Base-by-base conservation (phyloP, 495 filamentous ascomycete genomes). In the Hypoxylon lienhwacheense region DNA sequence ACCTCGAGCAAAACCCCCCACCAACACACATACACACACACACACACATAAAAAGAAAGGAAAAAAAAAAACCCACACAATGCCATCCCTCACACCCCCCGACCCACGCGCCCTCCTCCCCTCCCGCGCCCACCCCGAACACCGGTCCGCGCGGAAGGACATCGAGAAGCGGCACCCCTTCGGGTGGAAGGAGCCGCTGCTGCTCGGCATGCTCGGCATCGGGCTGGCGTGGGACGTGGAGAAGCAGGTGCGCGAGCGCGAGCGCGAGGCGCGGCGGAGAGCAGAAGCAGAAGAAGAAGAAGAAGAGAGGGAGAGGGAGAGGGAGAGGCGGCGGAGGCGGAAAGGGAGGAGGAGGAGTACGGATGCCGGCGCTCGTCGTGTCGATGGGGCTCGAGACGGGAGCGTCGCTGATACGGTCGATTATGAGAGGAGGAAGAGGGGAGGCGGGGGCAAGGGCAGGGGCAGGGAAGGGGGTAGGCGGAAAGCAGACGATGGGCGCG, bases 61-160 rank as follows among this genome's bases (percentile, higher is more conserved):
- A 31, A n/a, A 11, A 5, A 26, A 34, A 26, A 29, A 32, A 11
- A 26, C 20, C 2, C 10, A 16, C 17, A 22, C 12, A 42, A 44
- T 10, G n/a, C 7, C 17, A 42, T 26, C 37, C 4, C 51, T 55
- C 20, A n/a, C 57, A 14, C 47, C 58, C 19, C 35, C 32, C 42
- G 26, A 61, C 52, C 58, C 58, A 0, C 51, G 50, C 17, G 25
- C 15, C 24, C 56, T 56, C 32, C 12, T 64, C 2, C 65, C 67
- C 2, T 70, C 67, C 7, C 63, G 55, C 16, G 69, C 69, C 1
- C 59, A 71, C 39, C 65, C 66, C 0, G 56, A 68, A 33, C 57
- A 68, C 32, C 69, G 67, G n/a, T 42, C 51, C 5, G 17, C 24
- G 14, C 65, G 65, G 42, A 67, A 67, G 44, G 33, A 63, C 15